Conservation (phyloP, 805 yeast genomes). For the Candida glaebosa region DNA sequence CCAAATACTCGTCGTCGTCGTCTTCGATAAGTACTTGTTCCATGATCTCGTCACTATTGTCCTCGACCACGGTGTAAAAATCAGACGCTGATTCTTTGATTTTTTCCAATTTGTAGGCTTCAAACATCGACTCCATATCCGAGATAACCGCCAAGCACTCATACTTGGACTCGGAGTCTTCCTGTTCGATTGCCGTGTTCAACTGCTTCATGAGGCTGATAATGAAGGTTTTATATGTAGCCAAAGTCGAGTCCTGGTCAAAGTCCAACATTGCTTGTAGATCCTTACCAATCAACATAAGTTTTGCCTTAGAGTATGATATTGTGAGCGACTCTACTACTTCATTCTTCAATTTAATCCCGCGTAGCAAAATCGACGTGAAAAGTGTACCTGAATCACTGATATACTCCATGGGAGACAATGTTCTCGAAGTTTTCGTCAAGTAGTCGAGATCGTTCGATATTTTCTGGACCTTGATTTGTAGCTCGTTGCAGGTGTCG, state of each 20-base stretch:
- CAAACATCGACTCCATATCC: slow-evolving; percentile 75
- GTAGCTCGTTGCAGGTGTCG: slow-evolving; percentile 45
- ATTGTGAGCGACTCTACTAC: slow-evolving; percentile 52
- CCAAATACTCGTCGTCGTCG: not conserved
- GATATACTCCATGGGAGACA: slow-evolving; percentile 45
- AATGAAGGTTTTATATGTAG: slow-evolving; percentile 56
- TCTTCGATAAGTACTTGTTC: not conserved
- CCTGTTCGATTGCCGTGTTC: slow-evolving; percentile 48
- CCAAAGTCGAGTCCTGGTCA: slow-evolving; percentile 26
- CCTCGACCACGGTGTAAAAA: too few species aligned
- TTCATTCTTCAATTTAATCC: slow-evolving; percentile 47
- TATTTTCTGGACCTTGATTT: slow-evolving; percentile 39
- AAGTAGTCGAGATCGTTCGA: slow-evolving; percentile 45
- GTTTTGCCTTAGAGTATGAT: slow-evolving; percentile 61
- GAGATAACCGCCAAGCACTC: slow-evolving; percentile 65
- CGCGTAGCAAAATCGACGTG: slow-evolving; percentile 42
- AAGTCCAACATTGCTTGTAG: slow-evolving; percentile 46
- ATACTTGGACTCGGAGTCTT: slow-evolving; percentile 56
- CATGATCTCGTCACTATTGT: too few species aligned
- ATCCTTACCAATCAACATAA: slow-evolving; percentile 63
- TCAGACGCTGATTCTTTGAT: slow-evolving; percentile 18
- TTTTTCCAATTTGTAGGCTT: slow-evolving; percentile 41
- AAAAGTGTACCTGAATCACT: slow-evolving; percentile 51
- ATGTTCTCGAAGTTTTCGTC: slow-evolving; percentile 38
- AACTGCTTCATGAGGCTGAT: slow-evolving; percentile 55